phyloP scores from a whole-genome alignment of 495 filamentous ascomycete genomes.

The Penicillium macrosclerotiorum region DNA sequence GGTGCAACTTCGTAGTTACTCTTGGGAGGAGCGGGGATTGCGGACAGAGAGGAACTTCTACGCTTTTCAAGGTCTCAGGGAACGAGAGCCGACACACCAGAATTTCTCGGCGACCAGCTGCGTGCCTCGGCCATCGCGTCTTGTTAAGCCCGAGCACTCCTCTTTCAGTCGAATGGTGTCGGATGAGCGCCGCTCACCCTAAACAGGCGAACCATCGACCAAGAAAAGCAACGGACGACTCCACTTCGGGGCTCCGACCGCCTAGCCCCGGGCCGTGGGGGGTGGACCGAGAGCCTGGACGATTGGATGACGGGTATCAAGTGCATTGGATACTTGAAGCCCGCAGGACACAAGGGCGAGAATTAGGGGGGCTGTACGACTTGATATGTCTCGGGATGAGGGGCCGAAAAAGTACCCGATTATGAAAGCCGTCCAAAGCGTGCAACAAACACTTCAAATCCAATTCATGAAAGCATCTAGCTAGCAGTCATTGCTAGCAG shows the following conservation, averaged over 20 bases:
- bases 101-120: not conserved
- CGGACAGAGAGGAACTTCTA: not conserved
- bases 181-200: not conserved
- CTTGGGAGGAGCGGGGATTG: too few species aligned
- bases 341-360: too few species aligned
- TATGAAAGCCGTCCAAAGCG: too few species aligned
- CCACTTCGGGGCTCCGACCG: slow-evolving; percentile 1
- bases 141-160: slow-evolving; percentile 8
- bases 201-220: not conserved
- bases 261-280: not conserved
- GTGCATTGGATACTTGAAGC: not conserved
- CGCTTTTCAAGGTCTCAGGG: not conserved
- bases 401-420: too few species aligned
- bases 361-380: not conserved
- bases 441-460: too few species aligned
- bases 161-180: not conserved
- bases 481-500: too few species aligned
- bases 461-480: too few species aligned
- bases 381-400: not conserved
- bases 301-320: too few species aligned
- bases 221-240: not conserved
- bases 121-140: slow-evolving; percentile 11
- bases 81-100: too few species aligned
- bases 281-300: not conserved
- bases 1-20: too few species aligned